Evolutionary conservation across 2,329 filamentous ascomycete species (phyloP).

Genomic region (Talaromyces funiculosus): DNA sequence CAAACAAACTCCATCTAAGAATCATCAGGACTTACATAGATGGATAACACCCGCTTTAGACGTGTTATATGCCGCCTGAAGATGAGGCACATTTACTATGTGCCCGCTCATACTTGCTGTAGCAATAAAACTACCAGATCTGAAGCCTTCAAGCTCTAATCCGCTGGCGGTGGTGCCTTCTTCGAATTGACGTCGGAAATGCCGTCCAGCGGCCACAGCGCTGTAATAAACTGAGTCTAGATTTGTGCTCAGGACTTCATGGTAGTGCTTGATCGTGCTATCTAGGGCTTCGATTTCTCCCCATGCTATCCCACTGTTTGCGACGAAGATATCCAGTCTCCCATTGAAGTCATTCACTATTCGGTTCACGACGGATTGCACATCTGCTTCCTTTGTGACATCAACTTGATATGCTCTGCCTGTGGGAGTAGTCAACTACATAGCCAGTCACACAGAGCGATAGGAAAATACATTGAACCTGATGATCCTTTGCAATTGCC

Average conservation of each 20-base stretch:
- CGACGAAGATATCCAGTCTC: constrained; percentile 10
- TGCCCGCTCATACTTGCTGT: constrained; percentile 48
- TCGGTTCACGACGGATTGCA: neutral
- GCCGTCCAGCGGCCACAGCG: neutral
- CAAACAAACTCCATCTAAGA: constrained; percentile 27
- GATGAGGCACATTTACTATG: constrained; percentile 49
- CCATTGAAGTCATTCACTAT: constrained; percentile 3
- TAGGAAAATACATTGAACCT: neutral
- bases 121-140: constrained; percentile 35
- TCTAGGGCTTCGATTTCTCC: neutral
- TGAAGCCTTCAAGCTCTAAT: neutral
- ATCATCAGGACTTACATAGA: constrained; percentile 35
- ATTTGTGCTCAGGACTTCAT: neutral
- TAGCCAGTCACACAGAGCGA: neutral
- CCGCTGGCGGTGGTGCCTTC: neutral
- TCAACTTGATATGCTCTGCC: neutral
- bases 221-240: neutral
- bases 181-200: neutral
- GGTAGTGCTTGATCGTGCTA: constrained; percentile 20
- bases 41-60: constrained; percentile 54
- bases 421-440: neutral
- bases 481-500: neutral
- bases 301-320: constrained; percentile 10
- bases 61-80: constrained; percentile 54
- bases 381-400: neutral